phyloP scores from a whole-genome alignment of 176 grass and related monocot species.

The Tillandsia leiboldiana region DNA sequence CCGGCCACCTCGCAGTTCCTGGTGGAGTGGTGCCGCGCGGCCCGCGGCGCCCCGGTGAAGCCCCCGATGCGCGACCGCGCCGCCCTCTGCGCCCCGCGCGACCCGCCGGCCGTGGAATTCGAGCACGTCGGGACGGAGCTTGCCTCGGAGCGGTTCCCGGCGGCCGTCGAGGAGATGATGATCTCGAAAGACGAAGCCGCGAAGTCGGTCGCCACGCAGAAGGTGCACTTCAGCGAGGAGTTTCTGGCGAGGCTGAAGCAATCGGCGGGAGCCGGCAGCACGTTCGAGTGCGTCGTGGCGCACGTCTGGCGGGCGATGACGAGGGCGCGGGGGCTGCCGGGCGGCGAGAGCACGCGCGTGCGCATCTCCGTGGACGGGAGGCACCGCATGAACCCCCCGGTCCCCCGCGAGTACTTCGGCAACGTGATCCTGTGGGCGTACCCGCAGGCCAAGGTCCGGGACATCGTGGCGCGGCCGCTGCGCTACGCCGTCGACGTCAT shows the following conservation, averaged over 20 bases:
- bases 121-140: conserved; percentile 35
- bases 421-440: conserved; percentile 41
- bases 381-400: conserved; percentile 8
- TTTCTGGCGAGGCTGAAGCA: conserved; percentile 42
- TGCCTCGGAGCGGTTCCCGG: background rate
- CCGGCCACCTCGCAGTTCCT: conserved; percentile 21
- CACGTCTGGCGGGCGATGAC: conserved; percentile 49
- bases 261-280: conserved; percentile 29
- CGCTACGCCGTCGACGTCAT: background rate
- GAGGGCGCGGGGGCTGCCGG: conserved; percentile 9
- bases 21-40: conserved; percentile 24
- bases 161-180: background rate
- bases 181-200: background rate
- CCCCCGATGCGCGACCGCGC: conserved; percentile 22
- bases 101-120: conserved; percentile 31
- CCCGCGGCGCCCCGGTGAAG: conserved; percentile 4
- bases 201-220: conserved; percentile 37
- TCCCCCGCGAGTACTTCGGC: conserved; percentile 30
- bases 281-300: conserved; percentile 39
- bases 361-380: conserved; percentile 37
- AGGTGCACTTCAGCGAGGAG: conserved; percentile 42
- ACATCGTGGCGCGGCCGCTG: background rate
- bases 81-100: conserved; percentile 21
- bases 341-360: conserved; percentile 6
- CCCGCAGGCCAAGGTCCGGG: background rate